Percentiles rank a stretch among this genome's conserved stretches.
phyloP scores from a whole-genome alignment of 1,139 yeast genomes.

The Casaregolazyma lundiana region DNA sequence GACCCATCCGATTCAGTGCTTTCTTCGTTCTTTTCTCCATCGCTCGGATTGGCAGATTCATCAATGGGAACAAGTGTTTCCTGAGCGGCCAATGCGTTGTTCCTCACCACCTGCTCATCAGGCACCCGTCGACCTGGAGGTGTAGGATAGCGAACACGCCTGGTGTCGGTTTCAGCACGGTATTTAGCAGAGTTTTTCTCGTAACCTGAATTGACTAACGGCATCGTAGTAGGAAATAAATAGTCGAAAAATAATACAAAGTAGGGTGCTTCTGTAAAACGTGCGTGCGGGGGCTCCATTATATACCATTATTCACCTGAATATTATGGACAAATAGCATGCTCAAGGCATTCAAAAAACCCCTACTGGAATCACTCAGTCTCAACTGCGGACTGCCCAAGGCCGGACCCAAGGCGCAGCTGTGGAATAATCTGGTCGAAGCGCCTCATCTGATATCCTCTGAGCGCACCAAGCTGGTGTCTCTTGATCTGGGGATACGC shows the following conservation, averaged over 20 bases:
- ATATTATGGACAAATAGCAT: not conserved
- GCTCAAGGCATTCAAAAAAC: not conserved
- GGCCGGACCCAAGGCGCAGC: constrained; percentile 22
- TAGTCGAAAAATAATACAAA: not conserved
- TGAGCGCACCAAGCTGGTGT: constrained; percentile 23
- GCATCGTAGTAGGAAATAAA: not conserved
- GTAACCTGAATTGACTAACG: not conserved
- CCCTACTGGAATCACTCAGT: constrained; percentile 18
- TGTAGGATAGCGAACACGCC: constrained; percentile 16
- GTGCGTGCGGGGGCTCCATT: too few relatives aligned
- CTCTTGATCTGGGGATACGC: constrained; percentile 43
- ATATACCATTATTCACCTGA: not conserved
- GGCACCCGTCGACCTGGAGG: constrained; percentile 9
- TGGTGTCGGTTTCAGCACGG: constrained; percentile 2
- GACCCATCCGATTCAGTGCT: not conserved
- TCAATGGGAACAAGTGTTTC: not conserved
- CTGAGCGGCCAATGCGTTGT: not conserved
- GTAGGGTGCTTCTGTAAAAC: not conserved
- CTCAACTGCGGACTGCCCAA: constrained; percentile 24
- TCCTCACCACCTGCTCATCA: too few relatives aligned
- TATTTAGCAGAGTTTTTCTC: not conserved
- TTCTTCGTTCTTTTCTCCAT: not conserved
- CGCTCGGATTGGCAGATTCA: not conserved
- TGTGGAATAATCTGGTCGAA: constrained; percentile 17
- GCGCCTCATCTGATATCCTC: not conserved